Evolutionary conservation across 73 alveolate species (phyloP), one percentile per base, ranked within the genome.

Genomic region (Blepharisma japonicum): DNA sequence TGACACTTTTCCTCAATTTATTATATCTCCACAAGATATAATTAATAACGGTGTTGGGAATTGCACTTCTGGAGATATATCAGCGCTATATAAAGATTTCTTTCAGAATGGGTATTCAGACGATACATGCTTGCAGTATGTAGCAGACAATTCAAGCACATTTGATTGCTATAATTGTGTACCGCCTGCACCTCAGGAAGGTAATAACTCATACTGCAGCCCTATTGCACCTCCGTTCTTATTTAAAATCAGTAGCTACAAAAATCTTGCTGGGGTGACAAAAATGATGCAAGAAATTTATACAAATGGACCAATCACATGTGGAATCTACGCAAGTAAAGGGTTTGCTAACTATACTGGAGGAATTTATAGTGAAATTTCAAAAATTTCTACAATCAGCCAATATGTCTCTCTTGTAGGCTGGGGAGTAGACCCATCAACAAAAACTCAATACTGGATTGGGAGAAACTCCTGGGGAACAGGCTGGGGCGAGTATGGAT

Each of bases 401-500:
- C 97, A 94, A 56, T 83, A 83, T 46, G 81, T 90, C 7, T 80
- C 90, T 32, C 91, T 94, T 45, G 92, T 90, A 47, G 94, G 89
- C 45, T 95, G 95, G 46, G 99, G 99, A 39, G 88, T 85, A 83
- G 97, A 96, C 18, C 91, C 95, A n/a, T 91, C 56, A 42, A 78
- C 86, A 42, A 94, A 95, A 27, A 71, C 6, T 45, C 89, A 89
- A 71, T 94, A 83, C 82, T 94, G 97, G 96, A 83, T 85, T 56
- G 90, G 94, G 5, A 92, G 97, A 87, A 94, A 94, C 87, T 83
- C 97, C 11, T 92, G 94, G 97, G 98, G 98, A 38, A 71, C 90
- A 56, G 83, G 79, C 91, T 94, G 99, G 99, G 99, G 99, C 27
- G 98, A 92, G 79, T 46, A 71, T 0, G 99, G 99, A 23, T 88